These are phyloP conservation scores for Cercospora sojina DNA, from an alignment of 2,329 filamentous ascomycete species.

Conservation along the genomic window DNA sequence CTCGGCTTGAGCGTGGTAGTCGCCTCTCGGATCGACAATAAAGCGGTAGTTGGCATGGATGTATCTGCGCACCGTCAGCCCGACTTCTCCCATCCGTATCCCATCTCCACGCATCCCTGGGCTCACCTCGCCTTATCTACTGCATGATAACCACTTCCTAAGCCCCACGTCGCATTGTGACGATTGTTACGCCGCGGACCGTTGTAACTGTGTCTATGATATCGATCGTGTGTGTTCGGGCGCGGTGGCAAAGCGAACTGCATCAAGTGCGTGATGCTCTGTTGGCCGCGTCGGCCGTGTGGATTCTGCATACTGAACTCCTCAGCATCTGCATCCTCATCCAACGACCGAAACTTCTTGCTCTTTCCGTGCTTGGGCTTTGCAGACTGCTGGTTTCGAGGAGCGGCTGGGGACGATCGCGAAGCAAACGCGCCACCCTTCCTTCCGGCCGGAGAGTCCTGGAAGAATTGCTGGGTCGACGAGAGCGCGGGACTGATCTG, in stretches of 20 bases:
- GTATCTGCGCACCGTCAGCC: slow-evolving; percentile 54
- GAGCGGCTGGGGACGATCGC: slow-evolving; percentile 39
- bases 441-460: slow-evolving; percentile 43
- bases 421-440: slow-evolving; percentile 30
- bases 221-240: slow-evolving; percentile 58
- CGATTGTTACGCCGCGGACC: slow-evolving; percentile 51
- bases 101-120: background rate
- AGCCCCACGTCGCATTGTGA: slow-evolving; percentile 75
- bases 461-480: slow-evolving; percentile 46
- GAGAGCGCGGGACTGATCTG: slow-evolving; percentile 46
- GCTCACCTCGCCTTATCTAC: slow-evolving; percentile 80
- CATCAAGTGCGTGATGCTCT: slow-evolving; percentile 94
- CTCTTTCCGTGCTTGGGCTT: slow-evolving; percentile 84
- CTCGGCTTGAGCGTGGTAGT: slow-evolving; percentile 75
- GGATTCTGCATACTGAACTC: slow-evolving; percentile 40
- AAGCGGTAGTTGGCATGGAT: slow-evolving; percentile 98
- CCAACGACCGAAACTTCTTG: slow-evolving; percentile 65
- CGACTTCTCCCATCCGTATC: background rate
- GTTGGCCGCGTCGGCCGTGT: slow-evolving; percentile 76
- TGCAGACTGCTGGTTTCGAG: slow-evolving; percentile 72
- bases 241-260: slow-evolving; percentile 81
- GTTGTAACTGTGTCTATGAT: slow-evolving; percentile 38
- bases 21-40: slow-evolving; percentile 78
- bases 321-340: slow-evolving; percentile 87
- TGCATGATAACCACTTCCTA: slow-evolving; percentile 85